These are phyloP conservation scores for Cyberlindnera japonica DNA, from an alignment of 805 yeast species.

Conservation along the genomic window DNA sequence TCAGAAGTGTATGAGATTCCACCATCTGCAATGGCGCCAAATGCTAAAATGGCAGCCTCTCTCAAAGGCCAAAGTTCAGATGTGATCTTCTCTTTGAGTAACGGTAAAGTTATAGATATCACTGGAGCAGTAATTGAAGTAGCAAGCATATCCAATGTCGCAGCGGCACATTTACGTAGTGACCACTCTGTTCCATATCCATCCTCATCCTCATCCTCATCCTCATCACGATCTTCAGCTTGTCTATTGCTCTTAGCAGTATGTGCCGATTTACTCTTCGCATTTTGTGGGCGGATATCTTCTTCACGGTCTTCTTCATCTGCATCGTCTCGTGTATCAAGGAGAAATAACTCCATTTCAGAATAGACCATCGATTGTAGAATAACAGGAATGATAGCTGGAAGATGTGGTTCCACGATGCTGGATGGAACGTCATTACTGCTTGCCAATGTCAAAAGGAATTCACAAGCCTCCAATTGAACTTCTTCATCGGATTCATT, in stretches of 20 bases:
- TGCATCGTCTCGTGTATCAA: conserved; percentile 75
- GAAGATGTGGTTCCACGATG: conserved; percentile 54
- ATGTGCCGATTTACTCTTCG: conserved; percentile 49
- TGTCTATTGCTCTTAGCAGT: conserved; percentile 32
- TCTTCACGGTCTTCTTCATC: conserved; percentile 77
- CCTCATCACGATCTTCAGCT: conserved; percentile 48
- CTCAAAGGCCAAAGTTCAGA: conserved; percentile 82
- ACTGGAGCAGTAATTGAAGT: conserved; percentile 64
- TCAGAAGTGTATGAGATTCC: conserved; percentile 67
- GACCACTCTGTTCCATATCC: conserved; percentile 79
- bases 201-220: conserved; percentile 43
- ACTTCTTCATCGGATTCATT: conserved; percentile 63
- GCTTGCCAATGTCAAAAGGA: conserved; percentile 63
- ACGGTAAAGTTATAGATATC: conserved; percentile 64
- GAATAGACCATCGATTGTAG: conserved; percentile 83
- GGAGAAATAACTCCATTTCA: conserved; percentile 67
- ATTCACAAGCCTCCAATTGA: conserved; percentile 91
- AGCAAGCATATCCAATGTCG: conserved; percentile 82
- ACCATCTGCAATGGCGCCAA: conserved; percentile 94
- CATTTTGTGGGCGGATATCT: conserved; percentile 81
- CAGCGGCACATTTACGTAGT: conserved; percentile 89
- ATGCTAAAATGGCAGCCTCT: conserved; percentile 89
- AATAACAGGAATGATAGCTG: conserved; percentile 68
- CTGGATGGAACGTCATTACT: conserved; percentile 53
- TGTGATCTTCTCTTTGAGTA: conserved; percentile 64